A percentile compares a stretch with the other conserved stretches of the same genome.
phyloP scores from a whole-genome alignment of 2,329 filamentous ascomycete genomes.

The Ophiobolus disseminans region DNA sequence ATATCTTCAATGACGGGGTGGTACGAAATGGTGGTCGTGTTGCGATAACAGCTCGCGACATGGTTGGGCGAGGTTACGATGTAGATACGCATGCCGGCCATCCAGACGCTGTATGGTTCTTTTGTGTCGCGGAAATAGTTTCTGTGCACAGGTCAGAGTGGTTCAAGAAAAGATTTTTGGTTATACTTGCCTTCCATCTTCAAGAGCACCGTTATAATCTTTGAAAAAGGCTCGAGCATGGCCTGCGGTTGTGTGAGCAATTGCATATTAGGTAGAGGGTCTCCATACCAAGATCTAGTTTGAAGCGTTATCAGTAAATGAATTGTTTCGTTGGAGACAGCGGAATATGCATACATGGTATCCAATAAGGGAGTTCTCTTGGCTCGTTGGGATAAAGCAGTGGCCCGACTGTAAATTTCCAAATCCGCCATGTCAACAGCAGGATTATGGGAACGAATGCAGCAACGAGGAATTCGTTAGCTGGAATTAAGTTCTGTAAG shows the following conservation, averaged over 20 bases:
- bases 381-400: slow-evolving; percentile 22
- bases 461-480: no score
- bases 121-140: slow-evolving; percentile 12
- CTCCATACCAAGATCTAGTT: slow-evolving; percentile 5
- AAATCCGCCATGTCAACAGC: slow-evolving; percentile 24
- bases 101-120: slow-evolving; percentile 13
- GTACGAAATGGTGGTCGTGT: slow-evolving; percentile 13
- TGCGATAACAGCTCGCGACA: slow-evolving; percentile 9
- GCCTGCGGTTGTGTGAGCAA: slow-evolving; percentile 2
- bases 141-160: slow-evolving; percentile 1
- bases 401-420: slow-evolving; percentile 27
- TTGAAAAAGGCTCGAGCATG: slow-evolving; percentile 14
- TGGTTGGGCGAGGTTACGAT: slow-evolving; percentile 13
- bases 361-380: slow-evolving; percentile 32
- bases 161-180: not conserved
- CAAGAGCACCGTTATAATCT: slow-evolving; percentile 15
- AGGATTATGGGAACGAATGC: not conserved
- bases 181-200: slow-evolving; percentile 12
- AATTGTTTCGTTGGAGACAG: no score
- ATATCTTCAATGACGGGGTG: slow-evolving; percentile 14
- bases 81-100: slow-evolving; percentile 16
- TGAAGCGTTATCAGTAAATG: no score
- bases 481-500: no score
- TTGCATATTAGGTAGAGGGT: not conserved
- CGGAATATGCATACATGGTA: slow-evolving; percentile 20